Evolutionary conservation across 2,329 filamentous ascomycete species (phyloP).

Genomic region (Colletotrichum tabaci): DNA sequence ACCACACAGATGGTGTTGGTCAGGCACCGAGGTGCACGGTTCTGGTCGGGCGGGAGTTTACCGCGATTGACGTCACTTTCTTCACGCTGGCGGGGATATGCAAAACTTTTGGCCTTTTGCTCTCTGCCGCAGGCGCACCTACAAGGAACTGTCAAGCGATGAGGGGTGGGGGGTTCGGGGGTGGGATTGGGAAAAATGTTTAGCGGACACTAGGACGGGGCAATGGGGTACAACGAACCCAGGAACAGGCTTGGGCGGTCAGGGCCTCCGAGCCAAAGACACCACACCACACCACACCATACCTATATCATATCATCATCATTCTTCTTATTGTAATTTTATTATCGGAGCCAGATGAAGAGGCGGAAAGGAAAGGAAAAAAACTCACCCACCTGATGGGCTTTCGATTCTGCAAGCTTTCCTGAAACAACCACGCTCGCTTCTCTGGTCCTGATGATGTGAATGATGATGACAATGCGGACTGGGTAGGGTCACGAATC

Average conservation of each 20-base stretch:
- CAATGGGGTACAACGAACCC: not conserved
- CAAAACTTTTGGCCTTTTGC: not conserved
- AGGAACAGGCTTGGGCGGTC: conserved; percentile 7
- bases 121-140: conserved; percentile 1
- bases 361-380: not conserved
- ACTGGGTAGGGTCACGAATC: too few relatives aligned
- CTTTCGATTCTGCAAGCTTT: not conserved
- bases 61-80: conserved; percentile 7
- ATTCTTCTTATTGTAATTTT: conserved; percentile 39
- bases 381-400: not conserved
- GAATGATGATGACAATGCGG: not conserved
- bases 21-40: conserved; percentile 12
- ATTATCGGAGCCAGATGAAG: not conserved
- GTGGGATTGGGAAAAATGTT: not conserved
- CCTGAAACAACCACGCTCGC: not conserved
- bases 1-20: not conserved
- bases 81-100: conserved; percentile 4
- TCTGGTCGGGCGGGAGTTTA: not conserved
- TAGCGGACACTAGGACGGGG: conserved; percentile 6
- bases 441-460: conserved; percentile 1
- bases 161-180: not conserved
- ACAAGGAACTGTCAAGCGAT: conserved; percentile 34
- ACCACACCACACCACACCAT: not conserved
- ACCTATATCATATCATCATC: conserved; percentile 16
- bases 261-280: not conserved